phyloP scores from a whole-genome alignment of 1,284 basidiomycete species.

The Moniliella sp. region DNA sequence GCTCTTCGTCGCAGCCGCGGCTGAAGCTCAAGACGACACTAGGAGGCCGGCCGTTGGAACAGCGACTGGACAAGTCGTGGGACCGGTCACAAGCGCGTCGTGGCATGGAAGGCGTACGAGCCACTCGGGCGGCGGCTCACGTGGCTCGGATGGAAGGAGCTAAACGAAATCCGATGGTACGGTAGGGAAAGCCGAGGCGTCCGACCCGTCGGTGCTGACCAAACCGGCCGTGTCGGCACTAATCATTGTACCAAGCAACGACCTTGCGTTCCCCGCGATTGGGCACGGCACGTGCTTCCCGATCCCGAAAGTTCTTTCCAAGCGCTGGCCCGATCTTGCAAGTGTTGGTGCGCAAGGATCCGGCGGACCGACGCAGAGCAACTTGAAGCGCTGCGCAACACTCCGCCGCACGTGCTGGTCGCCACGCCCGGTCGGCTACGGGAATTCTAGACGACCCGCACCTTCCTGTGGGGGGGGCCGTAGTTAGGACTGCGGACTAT shows the following conservation, averaged over 20 bases:
- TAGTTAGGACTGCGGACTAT: constrained; percentile 16
- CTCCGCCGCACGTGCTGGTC: constrained; percentile 23
- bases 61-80: background rate
- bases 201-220: background rate
- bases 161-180: no score
- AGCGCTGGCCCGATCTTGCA: constrained; percentile 19
- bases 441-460: constrained; percentile 9
- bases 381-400: constrained; percentile 8
- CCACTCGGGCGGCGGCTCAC: no score
- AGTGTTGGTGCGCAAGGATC: constrained; percentile 6
- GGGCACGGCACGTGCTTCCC: constrained; percentile 19
- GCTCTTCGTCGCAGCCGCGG: constrained; percentile 24
- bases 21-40: constrained; percentile 13
- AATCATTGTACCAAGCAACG: constrained; percentile 25
- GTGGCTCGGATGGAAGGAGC: background rate
- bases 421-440: constrained; percentile 21
- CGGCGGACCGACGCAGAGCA: constrained; percentile 4
- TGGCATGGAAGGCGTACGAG: no score
- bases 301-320: constrained; percentile 2
- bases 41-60: no score
- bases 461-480: background rate
- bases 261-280: constrained; percentile 19
- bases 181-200: constrained; percentile 2
- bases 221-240: constrained; percentile 12
- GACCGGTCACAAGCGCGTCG: background rate